phyloP scores from a whole-genome alignment of 305 asterid species.

The Caryopteris hybrid region DNA sequence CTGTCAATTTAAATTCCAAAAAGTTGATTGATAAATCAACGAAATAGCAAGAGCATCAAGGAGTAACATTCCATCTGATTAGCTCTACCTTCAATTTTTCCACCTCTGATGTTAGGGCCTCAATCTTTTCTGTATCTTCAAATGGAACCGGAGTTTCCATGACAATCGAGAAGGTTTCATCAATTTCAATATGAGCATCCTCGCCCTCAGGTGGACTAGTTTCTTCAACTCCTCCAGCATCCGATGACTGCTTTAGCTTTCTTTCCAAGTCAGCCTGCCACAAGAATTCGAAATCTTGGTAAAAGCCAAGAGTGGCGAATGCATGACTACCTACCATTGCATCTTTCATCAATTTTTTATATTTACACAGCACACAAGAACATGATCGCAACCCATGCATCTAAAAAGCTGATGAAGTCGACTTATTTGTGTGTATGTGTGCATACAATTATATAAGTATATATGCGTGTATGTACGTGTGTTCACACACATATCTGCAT shows the following conservation, averaged over 20 bases:
- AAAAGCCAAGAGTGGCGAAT: conserved; percentile 12
- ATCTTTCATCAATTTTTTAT: not conserved
- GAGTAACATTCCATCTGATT: conserved; percentile 15
- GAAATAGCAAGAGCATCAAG: not conserved
- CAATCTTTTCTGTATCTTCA: conserved; percentile 51
- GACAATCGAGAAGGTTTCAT: conserved; percentile 50
- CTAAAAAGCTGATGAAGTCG: not conserved
- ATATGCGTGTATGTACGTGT: no score
- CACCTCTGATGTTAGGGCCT: conserved; percentile 58
- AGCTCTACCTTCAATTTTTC: conserved; percentile 65
- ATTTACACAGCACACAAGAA: no score
- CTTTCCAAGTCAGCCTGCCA: conserved; percentile 79
- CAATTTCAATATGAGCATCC: conserved; percentile 53
- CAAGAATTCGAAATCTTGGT: conserved; percentile 23
- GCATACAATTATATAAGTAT: no score
- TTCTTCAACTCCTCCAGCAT: conserved; percentile 45
- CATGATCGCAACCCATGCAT: not conserved
- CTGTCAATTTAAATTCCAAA: conserved; percentile 32
- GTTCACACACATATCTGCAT: not conserved
- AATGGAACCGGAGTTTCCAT: conserved; percentile 50
- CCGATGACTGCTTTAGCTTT: conserved; percentile 50
- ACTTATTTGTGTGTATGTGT: not conserved
- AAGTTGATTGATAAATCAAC: conserved; percentile 9
- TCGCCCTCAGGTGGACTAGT: conserved; percentile 44
- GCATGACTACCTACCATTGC: conserved; percentile 6